Conservation (phyloP, 1,139 yeast genomes). For the Geotrichum restrictum region DNA sequence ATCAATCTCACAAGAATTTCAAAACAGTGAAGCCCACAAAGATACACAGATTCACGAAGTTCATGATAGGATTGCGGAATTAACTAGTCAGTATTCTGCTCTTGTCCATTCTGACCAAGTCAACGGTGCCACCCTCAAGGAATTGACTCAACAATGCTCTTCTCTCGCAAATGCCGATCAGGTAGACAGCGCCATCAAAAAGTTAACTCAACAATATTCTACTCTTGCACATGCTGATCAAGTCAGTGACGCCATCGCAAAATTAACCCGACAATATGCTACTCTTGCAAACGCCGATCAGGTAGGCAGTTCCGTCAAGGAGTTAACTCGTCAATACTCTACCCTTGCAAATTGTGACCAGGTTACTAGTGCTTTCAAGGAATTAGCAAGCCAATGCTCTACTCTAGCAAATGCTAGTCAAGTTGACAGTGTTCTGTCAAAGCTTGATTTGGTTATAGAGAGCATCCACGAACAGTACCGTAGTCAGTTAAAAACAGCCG, state of each 20-base stretch:
- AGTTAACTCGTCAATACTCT: no score
- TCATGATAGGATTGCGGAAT: background rate
- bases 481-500: background rate
- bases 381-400: background rate
- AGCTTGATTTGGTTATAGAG: background rate
- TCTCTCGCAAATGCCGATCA: no score
- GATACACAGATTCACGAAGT: background rate
- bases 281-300: no score
- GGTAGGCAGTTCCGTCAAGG: no score
- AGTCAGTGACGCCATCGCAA: no score
- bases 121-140: no score
- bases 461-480: background rate
- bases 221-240: no score
- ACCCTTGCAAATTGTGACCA: no score
- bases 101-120: no score
- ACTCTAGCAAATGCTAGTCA: background rate
- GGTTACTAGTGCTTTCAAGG: no score
- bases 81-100: background rate
- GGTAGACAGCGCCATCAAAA: background rate
- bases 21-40: background rate
- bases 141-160: no score
- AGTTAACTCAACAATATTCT: background rate
- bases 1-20: background rate
- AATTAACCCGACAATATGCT: no score
- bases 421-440: background rate